Evolutionary conservation across 2,329 filamentous ascomycete genomes (phyloP).

Genomic region (Aspergillus oerlinghausenensis): DNA sequence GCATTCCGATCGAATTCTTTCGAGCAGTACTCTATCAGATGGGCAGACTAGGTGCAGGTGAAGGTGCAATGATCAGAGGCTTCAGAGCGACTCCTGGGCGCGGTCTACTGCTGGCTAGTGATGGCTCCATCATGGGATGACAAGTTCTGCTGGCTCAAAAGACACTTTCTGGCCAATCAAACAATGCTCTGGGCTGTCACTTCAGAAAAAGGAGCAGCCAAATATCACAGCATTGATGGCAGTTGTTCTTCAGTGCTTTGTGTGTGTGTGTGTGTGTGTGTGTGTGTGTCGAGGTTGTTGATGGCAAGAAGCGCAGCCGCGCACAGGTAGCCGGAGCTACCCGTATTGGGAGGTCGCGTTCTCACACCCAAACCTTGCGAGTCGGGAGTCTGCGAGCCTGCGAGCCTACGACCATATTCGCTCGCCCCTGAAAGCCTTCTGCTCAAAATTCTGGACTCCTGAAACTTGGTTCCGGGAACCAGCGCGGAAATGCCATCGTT

Average conservation of each 20-base stretch:
- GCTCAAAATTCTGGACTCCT: slow-evolving; percentile 3
- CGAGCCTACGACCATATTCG: background rate
- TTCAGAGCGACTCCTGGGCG: background rate
- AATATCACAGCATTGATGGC: background rate
- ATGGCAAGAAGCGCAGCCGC: slow-evolving; percentile 20
- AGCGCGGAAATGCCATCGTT: slow-evolving; percentile 11
- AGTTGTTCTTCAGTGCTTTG: background rate
- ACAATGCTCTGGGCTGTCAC: background rate
- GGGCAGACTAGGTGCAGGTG: no score
- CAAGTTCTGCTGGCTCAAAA: background rate
- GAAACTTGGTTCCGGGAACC: slow-evolving; percentile 2
- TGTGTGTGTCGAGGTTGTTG: slow-evolving; percentile 4
- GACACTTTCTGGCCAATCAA: background rate
- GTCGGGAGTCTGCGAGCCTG: background rate
- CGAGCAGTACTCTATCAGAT: background rate
- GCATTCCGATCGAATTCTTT: background rate
- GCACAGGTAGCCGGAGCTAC: slow-evolving; percentile 18
- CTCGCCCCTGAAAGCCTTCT: slow-evolving; percentile 5
- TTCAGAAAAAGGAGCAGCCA: background rate
- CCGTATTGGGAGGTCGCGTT: slow-evolving; percentile 15
- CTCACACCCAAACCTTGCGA: background rate
- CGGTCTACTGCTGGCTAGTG: background rate
- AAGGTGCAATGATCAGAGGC: background rate
- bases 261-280: background rate
- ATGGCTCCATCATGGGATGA: background rate